Conservation (phyloP, 768 basidiomycete genomes). For the Podaxis sp. region DNA sequence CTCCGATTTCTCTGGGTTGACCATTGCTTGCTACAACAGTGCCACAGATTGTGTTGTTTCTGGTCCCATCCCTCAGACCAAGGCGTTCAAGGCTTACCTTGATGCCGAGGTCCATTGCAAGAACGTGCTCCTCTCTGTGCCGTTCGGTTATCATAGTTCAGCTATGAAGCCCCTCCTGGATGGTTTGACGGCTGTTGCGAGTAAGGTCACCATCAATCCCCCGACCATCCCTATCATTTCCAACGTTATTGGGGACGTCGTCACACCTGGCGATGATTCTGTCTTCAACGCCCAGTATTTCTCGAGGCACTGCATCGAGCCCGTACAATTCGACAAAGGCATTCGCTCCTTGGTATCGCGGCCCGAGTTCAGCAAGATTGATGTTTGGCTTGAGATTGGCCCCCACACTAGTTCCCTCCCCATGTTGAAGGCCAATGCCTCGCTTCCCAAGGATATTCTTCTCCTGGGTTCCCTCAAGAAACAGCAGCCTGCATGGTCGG, state of each 20-base stretch:
- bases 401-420: slow-evolving; percentile 60
- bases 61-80: slow-evolving; percentile 48
- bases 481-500: slow-evolving; percentile 36
- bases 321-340: slow-evolving; percentile 58
- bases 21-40: slow-evolving; percentile 65
- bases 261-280: slow-evolving; percentile 50
- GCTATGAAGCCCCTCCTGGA: slow-evolving; percentile 59
- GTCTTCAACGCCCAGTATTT: slow-evolving; percentile 52
- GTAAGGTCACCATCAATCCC: slow-evolving; percentile 35
- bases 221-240: slow-evolving; percentile 65
- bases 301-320: slow-evolving; percentile 42
- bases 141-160: slow-evolving; percentile 67
- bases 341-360: slow-evolving; percentile 38
- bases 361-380: slow-evolving; percentile 27
- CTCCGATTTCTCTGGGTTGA: slow-evolving; percentile 34
- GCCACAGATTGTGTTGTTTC: slow-evolving; percentile 57
- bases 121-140: slow-evolving; percentile 42
- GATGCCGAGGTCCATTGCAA: slow-evolving; percentile 35
- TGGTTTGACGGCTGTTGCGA: slow-evolving; percentile 44
- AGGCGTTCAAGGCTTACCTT: slow-evolving; percentile 40
- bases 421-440: slow-evolving; percentile 48
- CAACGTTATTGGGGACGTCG: slow-evolving; percentile 53
- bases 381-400: slow-evolving; percentile 66
- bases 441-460: slow-evolving; percentile 29
- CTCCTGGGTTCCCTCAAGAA: slow-evolving; percentile 53